phyloP scores from a whole-genome alignment of 176 grass and related monocot genomes.

The Aegilops sharonensis region DNA sequence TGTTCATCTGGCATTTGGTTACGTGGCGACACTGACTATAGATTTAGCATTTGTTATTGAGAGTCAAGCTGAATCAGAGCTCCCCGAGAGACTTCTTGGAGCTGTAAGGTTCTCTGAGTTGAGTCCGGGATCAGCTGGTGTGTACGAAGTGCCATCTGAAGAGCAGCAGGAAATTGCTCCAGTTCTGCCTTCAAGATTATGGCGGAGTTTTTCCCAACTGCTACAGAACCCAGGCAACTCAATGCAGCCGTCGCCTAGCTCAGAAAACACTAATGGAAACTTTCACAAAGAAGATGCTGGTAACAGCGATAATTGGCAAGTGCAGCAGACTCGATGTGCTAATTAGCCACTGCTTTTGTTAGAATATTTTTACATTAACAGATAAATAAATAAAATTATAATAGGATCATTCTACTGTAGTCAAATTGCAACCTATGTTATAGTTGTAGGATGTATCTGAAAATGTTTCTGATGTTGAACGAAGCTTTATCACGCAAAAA shows the following conservation, averaged over 20 bases:
- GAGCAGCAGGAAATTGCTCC: slow-evolving; percentile 43
- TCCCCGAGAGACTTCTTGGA: slow-evolving; percentile 85
- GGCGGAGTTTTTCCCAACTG: slow-evolving; percentile 71
- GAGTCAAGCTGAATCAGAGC: slow-evolving; percentile 82
- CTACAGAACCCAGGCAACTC: slow-evolving; percentile 51
- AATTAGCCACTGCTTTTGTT: slow-evolving; percentile 7
- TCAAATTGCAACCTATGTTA: not conserved
- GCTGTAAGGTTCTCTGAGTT: slow-evolving; percentile 82
- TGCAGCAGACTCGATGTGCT: slow-evolving; percentile 17
- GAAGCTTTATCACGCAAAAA: not conserved
- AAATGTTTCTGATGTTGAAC: not conserved
- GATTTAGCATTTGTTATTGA: slow-evolving; percentile 94
- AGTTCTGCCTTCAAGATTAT: slow-evolving; percentile 49
- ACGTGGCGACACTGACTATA: slow-evolving; percentile 67
- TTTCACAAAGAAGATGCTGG: slow-evolving; percentile 36
- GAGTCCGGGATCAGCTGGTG: slow-evolving; percentile 61
- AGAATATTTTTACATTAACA: not conserved
- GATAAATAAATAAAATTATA: too few relatives aligned
- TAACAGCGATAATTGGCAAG: slow-evolving; percentile 58
- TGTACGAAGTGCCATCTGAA: slow-evolving; percentile 51
- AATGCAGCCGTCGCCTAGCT: slow-evolving; percentile 24
- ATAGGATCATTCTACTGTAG: too few relatives aligned
- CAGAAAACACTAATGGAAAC: slow-evolving; percentile 54
- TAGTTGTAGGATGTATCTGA: not conserved
- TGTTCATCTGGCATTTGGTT: slow-evolving; percentile 93